phyloP scores from a whole-genome alignment of 2,329 filamentous ascomycete species.

The Periconia macrospinosa region DNA sequence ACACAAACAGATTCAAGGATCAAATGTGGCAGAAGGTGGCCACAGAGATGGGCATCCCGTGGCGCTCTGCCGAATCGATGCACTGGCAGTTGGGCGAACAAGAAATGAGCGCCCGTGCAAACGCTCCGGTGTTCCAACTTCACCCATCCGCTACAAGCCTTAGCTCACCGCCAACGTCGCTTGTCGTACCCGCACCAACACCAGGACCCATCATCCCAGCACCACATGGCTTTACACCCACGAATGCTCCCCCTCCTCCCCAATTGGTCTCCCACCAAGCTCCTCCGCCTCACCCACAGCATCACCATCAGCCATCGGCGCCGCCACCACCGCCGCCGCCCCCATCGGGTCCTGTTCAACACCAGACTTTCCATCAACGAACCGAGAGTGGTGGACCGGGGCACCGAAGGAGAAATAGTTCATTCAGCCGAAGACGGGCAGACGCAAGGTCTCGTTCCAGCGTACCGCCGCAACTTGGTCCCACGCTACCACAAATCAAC shows the following conservation, averaged over 20 bases:
- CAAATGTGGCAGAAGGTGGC: conserved; percentile 98
- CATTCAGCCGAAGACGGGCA: conserved; percentile 37
- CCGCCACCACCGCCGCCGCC: conserved; percentile 24
- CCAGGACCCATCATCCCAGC: conserved; percentile 9
- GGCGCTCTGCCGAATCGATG: conserved; percentile 95
- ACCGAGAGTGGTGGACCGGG: conserved; percentile 37
- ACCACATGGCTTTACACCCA: conserved; percentile 40
- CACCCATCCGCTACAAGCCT: conserved; percentile 40
- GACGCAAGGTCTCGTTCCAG: conserved; percentile 36
- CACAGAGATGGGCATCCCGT: conserved; percentile 92
- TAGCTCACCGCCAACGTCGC: conserved; percentile 32
- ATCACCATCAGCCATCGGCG: conserved; percentile 22
- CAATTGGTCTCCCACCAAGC: conserved; percentile 34
- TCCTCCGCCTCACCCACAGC: conserved; percentile 19
- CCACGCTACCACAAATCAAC: conserved; percentile 35
- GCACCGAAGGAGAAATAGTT: conserved; percentile 34
- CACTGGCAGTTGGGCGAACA: conserved; percentile 94
- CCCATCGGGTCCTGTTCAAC: conserved; percentile 27
- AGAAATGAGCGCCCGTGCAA: conserved; percentile 91
- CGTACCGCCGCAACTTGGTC: conserved; percentile 39
- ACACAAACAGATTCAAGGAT: conserved; percentile 75
- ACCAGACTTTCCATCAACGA: conserved; percentile 34
- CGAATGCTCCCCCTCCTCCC: conserved; percentile 34
- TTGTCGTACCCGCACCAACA: conserved; percentile 23
- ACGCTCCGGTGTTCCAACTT: conserved; percentile 78